A percentile compares a stretch with the other conserved stretches of the same genome.
These are phyloP conservation scores for Globisporangium irregulare DNA, from an alignment of 352 stramenopile species.

Conservation along the genomic window DNA sequence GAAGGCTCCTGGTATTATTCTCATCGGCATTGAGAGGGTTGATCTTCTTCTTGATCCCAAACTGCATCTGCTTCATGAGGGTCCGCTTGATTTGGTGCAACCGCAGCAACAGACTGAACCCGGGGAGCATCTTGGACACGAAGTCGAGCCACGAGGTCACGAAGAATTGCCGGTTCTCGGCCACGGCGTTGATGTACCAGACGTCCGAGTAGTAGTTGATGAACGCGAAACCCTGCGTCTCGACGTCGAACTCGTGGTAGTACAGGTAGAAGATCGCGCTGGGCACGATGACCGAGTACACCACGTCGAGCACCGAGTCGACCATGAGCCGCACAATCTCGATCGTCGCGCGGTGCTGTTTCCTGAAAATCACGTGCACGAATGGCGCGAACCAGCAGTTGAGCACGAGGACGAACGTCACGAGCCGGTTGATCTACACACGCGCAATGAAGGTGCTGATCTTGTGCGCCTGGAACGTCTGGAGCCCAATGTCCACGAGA, in stretches of 20 bases:
- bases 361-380: slow-evolving; percentile 3
- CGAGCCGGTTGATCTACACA: slow-evolving; percentile 22
- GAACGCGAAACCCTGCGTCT: slow-evolving; percentile 2
- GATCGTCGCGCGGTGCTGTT: slow-evolving; percentile 8
- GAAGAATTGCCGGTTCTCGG: slow-evolving; percentile 16
- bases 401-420: slow-evolving; percentile 16
- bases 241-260: slow-evolving; percentile 12
- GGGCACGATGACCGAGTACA: slow-evolving; percentile 10
- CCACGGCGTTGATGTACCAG: slow-evolving; percentile 10
- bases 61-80: slow-evolving; percentile 8
- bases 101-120: slow-evolving; percentile 6
- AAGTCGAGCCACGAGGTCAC: slow-evolving; percentile 11
- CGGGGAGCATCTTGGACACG: slow-evolving; percentile 11
- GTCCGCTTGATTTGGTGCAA: slow-evolving; percentile 12
- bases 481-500: slow-evolving; percentile 12
- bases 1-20: neutral
- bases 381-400: slow-evolving; percentile 28
- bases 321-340: slow-evolving; percentile 9
- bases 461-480: slow-evolving; percentile 17
- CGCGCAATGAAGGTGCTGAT: slow-evolving; percentile 14
- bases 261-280: slow-evolving; percentile 11
- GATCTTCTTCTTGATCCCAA: slow-evolving; percentile 1
- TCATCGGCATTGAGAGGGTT: neutral
- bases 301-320: slow-evolving; percentile 6
- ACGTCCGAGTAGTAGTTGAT: slow-evolving; percentile 16